Evolutionary conservation across 2,329 filamentous ascomycete species (phyloP).

Genomic region (Cyphellophora attinorum): DNA sequence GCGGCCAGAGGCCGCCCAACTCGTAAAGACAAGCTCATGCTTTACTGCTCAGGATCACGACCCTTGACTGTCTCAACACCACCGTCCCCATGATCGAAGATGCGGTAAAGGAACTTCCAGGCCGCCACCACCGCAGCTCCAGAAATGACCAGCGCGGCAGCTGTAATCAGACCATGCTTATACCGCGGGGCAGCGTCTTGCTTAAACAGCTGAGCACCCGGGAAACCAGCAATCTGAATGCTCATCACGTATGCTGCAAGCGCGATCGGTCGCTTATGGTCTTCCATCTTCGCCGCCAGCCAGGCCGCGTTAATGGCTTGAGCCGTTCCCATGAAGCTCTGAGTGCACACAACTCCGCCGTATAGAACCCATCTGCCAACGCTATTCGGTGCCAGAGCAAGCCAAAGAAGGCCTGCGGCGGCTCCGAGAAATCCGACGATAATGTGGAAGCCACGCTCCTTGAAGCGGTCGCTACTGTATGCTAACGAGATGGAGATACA

Average conservation of each 20-base stretch:
- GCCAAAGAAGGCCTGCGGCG: conserved; percentile 16
- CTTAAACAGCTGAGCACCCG: conserved; percentile 17
- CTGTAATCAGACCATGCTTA: conserved; percentile 8
- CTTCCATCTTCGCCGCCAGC: conserved; percentile 19
- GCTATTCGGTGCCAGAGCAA: conserved; percentile 15
- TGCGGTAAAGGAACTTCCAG: conserved; percentile 7
- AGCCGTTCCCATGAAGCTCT: conserved; percentile 12
- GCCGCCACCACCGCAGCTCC: conserved; percentile 7
- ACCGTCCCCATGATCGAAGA: conserved; percentile 8
- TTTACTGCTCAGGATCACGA: background rate
- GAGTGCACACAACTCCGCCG: conserved; percentile 18
- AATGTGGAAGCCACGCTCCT: conserved; percentile 17
- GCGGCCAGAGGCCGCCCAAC: no score
- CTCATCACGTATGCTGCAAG: conserved; percentile 21
- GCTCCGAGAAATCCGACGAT: conserved; percentile 17
- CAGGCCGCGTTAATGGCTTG: conserved; percentile 20
- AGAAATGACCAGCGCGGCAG: conserved; percentile 7
- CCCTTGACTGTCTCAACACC: conserved; percentile 6
- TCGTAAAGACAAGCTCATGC: no score
- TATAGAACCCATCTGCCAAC: conserved; percentile 16
- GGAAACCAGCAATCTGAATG: conserved; percentile 19
- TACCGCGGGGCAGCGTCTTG: conserved; percentile 11
- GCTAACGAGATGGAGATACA: conserved; percentile 13
- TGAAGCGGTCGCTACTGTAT: conserved; percentile 13
- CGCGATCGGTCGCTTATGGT: conserved; percentile 19